Evolutionary conservation across 2,329 filamentous ascomycete genomes (phyloP), one percentile per base, ranked within the genome.

Genomic region (Alternaria rosae): DNA sequence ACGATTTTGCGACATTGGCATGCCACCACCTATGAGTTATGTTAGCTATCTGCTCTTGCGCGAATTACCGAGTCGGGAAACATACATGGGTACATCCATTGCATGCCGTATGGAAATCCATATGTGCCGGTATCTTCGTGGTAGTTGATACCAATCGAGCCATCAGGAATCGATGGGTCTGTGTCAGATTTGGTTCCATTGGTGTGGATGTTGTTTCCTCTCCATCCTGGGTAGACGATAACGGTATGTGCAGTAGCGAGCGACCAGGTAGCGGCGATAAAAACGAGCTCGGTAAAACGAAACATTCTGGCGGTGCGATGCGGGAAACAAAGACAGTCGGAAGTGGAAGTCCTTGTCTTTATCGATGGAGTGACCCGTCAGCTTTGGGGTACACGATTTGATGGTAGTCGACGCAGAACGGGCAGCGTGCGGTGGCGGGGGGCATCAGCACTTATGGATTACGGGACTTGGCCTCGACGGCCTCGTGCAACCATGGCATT

Each of bases 71-170:
- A 21, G 15, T 20, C 56, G 23, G 26, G 35, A 43, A 11, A 83
- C 92, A 82, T 84, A 97, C 93, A 97, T 80, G 94, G 93, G 83
- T 97, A 97, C 78, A 90, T 89, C 93, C 93, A 97, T 83, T 97
- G 91, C 92, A 95, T 94, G 81, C 93, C 94, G 70, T 92, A 97
- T 2, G 93, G 93, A 70, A 88, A 95, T 1, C 81, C 75, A 17
- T 76, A 73, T 15, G 82, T 82, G 21, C 80, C 82, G 56, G 85
- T 85, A 17, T 80, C 81, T 54, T 85, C 85, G 23, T 70, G 64
- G 35, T 75, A 77, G 57, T 79, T 82, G 26, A 81, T 82, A 6
- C 84, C 85, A 5, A 88, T 70, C 9, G 80, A 78, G 12, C 77
- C 76, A 1, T 80, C 75, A 15, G 78, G 76, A 42, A 80, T 71